Evolutionary conservation across 768 basidiomycete species (phyloP).

Genomic region (Lanmaoa rubissima): DNA sequence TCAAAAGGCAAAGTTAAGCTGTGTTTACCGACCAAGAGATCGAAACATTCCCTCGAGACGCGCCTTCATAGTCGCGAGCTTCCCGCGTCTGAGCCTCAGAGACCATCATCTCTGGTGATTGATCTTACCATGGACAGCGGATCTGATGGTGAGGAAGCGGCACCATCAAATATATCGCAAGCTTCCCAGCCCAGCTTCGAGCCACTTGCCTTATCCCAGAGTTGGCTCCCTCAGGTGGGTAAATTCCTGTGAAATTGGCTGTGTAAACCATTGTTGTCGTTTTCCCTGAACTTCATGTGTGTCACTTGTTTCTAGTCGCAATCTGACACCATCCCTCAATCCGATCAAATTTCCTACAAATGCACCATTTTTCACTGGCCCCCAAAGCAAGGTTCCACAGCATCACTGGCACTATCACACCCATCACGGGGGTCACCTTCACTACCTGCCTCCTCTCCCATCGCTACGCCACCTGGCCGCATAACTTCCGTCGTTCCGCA

Average conservation of each 20-base stretch:
- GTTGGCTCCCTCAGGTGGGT: slow-evolving; percentile 11
- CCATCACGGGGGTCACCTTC: not conserved
- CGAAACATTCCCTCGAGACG: slow-evolving; percentile 14
- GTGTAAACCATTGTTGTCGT: not conserved
- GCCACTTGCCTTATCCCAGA: not conserved
- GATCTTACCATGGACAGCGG: slow-evolving; percentile 21
- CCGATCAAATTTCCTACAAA: slow-evolving; percentile 1
- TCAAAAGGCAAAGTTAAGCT: slow-evolving; percentile 29
- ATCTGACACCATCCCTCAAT: not conserved
- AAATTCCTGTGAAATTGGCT: not conserved
- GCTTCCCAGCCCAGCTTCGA: not conserved
- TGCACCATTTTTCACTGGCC: not conserved
- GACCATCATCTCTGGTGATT: slow-evolving; percentile 10
- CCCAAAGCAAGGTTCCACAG: slow-evolving; percentile 1
- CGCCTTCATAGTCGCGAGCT: slow-evolving; percentile 15
- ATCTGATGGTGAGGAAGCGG: not conserved
- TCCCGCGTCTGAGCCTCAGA: not conserved
- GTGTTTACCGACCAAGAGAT: slow-evolving; percentile 14
- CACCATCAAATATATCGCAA: not conserved
- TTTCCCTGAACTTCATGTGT: not conserved
- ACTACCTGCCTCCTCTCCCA: not conserved
- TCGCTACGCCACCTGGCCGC: not conserved
- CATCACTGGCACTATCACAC: not conserved
- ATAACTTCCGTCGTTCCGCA: not conserved
- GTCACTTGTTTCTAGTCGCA: slow-evolving; percentile 7